Evolutionary conservation across 2,329 filamentous ascomycete species (phyloP).

Genomic region (Cordyceps militaris): DNA sequence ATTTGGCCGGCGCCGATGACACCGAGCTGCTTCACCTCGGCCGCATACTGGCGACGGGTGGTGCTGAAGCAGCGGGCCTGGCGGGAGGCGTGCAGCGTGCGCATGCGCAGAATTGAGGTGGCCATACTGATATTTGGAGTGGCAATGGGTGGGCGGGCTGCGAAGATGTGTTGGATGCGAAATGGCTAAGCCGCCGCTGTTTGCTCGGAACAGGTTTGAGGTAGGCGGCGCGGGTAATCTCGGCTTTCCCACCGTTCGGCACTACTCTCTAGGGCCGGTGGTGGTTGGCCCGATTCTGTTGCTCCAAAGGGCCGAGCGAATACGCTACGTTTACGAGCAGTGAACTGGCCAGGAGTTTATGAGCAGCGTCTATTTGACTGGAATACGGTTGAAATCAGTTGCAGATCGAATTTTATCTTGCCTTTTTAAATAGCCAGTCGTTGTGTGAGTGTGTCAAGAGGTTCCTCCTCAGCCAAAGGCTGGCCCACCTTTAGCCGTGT

Average conservation of each 20-base stretch:
- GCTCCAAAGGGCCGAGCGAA: too few relatives aligned
- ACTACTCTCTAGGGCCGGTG: not conserved
- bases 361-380: too few relatives aligned
- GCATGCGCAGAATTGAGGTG: constrained; percentile 31
- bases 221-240: constrained; percentile 33
- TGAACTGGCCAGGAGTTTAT: too few relatives aligned
- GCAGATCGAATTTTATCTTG: too few relatives aligned
- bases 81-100: constrained; percentile 28
- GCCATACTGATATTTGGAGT: constrained; percentile 28
- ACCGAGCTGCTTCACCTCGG: constrained; percentile 78
- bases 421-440: too few relatives aligned
- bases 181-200: not conserved
- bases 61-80: constrained; percentile 61
- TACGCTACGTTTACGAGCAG: not conserved
- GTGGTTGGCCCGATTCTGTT: not conserved
- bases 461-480: too few relatives aligned
- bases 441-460: too few relatives aligned
- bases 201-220: not conserved
- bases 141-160: constrained; percentile 10
- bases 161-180: constrained; percentile 8
- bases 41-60: constrained; percentile 50
- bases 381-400: too few relatives aligned
- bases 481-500: too few relatives aligned
- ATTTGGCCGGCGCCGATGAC: constrained; percentile 95
- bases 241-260: constrained; percentile 25